Base-by-base conservation (phyloP, 495 filamentous ascomycete species). In the Cudoniella acicularis region DNA sequence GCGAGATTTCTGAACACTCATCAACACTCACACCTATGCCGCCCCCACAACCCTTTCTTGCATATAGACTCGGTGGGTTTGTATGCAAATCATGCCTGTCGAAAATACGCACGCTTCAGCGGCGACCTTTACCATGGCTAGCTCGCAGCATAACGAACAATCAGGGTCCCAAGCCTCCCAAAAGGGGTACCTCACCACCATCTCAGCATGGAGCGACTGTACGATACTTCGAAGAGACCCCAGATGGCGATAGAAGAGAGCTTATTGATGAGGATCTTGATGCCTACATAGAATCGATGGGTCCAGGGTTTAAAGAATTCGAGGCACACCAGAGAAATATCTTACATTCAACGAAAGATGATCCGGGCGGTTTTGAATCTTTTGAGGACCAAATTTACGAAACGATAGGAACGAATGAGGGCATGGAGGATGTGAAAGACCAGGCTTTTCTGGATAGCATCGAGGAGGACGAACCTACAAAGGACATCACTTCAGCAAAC, bases 81-180 rank as follows among this genome's bases (percentile, higher is more conserved):
- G 64, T 75, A 9, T 75, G 73, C 55, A 70, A 61, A 53, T 71
- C 71, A 49, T 75, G 73, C 49, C 51, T 68, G 16, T 65, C 66
- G 21, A 62, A 61, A 50, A 60, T 73, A 47, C 62, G 66, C 18
- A 62, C 60, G 10, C 42, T 51, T 16, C 21, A n/a, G 10, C 52
- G n/a, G 13, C 56, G 21, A 51, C 54, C 42, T 42, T 3, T 27
- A 49, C 48, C 27, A 61, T 63, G 57, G 57, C 27, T 56, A 6
- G 52, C 52, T 24, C 50, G 61, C 45, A 59, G 43, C 18, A 9
- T 54, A 24, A 26, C 49, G 4, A 62, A 26, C 30, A 22, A 49
- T 13, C 16, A 40, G 18, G 1, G 47, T 17, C 27, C 21, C 25
- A 8, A n/a, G 22, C n/a, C 13, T n/a, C 43, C 3, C 25, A 24